A percentile compares a stretch with the other conserved stretches of the same genome.
Evolutionary conservation across 1,284 basidiomycete species (phyloP).

Genomic region (Ceratobasidium sp.): DNA sequence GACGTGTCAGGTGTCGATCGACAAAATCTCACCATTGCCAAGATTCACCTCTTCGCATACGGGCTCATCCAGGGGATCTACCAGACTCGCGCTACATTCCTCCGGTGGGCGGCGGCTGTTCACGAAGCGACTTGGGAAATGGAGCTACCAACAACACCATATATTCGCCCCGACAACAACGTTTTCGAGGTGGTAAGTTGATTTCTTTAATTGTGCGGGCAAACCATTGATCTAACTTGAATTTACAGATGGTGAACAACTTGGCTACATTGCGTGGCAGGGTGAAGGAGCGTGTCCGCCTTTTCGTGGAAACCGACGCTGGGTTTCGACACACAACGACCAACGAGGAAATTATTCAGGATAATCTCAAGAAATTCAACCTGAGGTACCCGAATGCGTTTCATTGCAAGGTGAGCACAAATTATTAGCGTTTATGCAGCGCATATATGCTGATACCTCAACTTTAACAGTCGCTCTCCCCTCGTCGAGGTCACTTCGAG

Average conservation of each 20-base stretch:
- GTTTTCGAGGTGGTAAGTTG: not conserved
- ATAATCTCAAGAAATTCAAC: constrained; percentile 6
- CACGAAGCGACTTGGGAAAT: not conserved
- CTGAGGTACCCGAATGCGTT: constrained; percentile 5
- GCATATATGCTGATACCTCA: too few relatives aligned
- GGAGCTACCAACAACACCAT: not conserved
- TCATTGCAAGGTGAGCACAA: constrained; percentile 20
- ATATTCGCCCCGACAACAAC: not conserved
- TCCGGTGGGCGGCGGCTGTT: not conserved
- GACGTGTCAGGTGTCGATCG: not conserved
- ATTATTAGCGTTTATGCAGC: too few relatives aligned
- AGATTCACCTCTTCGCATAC: constrained; percentile 3
- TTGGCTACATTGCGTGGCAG: constrained; percentile 16
- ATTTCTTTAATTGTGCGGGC: not conserved
- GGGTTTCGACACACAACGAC: not conserved
- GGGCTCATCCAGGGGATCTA: not conserved
- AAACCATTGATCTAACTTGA: not conserved
- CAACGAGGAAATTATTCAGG: not conserved
- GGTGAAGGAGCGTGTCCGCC: not conserved
- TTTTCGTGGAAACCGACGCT: not conserved
- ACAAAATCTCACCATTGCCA: not conserved
- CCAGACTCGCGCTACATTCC: not conserved
- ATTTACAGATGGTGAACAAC: constrained; percentile 20
- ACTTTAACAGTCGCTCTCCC: too few relatives aligned
- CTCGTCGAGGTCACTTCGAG: too few relatives aligned